Conservation (phyloP, 768 basidiomycete genomes). For the Suillus paluster region DNA sequence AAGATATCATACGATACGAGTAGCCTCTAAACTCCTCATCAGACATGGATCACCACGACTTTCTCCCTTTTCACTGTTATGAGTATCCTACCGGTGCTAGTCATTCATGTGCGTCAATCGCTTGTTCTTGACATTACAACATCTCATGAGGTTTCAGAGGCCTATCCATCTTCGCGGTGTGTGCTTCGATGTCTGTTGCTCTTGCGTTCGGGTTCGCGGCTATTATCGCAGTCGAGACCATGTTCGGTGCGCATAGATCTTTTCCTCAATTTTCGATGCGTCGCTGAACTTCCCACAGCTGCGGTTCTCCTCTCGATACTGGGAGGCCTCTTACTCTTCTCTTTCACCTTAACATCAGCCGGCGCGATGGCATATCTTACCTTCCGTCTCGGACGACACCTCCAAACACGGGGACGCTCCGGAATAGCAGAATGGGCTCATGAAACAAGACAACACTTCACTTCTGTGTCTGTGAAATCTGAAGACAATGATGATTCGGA, state of each 20-base stretch:
- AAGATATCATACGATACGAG: neutral
- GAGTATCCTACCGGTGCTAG: conserved; percentile 36
- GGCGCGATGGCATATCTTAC: conserved; percentile 36
- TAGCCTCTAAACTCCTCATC: conserved; percentile 15
- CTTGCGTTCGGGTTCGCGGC: conserved; percentile 37
- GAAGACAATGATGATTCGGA: conserved; percentile 31
- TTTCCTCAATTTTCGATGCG: neutral
- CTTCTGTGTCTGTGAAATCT: conserved; percentile 13
- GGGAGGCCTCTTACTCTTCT: conserved; percentile 36
- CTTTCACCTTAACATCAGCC: conserved; percentile 38
- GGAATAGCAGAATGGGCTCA: conserved; percentile 35
- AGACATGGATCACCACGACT: conserved; percentile 41
- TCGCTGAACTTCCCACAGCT: conserved; percentile 29
- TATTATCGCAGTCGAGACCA: conserved; percentile 34
- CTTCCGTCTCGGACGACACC: conserved; percentile 38
- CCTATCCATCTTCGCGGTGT: conserved; percentile 40
- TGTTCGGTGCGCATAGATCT: conserved; percentile 27
- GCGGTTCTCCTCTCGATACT: conserved; percentile 38
- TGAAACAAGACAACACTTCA: conserved; percentile 30
- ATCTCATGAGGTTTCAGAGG: conserved; percentile 21
- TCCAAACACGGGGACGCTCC: conserved; percentile 38
- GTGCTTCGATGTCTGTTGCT: conserved; percentile 42
- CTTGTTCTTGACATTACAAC: conserved; percentile 15
- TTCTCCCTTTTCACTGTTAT: conserved; percentile 40
- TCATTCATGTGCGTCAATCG: conserved; percentile 44